Conservation (phyloP, 345 rosid species). For the Limnanthes douglasii region DNA sequence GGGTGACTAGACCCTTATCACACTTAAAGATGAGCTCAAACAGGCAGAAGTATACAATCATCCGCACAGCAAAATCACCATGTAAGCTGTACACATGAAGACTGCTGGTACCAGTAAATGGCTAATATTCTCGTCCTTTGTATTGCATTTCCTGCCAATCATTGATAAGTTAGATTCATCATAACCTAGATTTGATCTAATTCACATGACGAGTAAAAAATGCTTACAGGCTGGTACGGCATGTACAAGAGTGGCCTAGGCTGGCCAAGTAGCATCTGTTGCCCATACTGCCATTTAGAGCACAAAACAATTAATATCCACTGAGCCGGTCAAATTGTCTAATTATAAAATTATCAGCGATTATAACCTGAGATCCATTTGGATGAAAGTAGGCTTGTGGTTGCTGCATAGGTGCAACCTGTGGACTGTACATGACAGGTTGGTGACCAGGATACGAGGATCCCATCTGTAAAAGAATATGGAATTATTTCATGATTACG, state of each 20-base stretch:
- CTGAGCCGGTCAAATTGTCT: background rate
- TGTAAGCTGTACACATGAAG: constrained; percentile 10
- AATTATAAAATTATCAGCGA: background rate
- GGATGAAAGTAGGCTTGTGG: constrained; percentile 62
- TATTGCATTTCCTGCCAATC: constrained; percentile 49
- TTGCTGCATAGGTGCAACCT: constrained; percentile 35
- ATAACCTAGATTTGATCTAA: background rate
- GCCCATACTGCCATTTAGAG: constrained; percentile 39
- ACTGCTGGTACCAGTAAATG: constrained; percentile 2
- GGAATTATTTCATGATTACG: background rate
- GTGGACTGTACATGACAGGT: constrained; percentile 48
- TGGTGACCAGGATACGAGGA: constrained; percentile 52
- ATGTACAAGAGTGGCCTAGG: constrained; percentile 48
- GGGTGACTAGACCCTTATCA: constrained; percentile 1
- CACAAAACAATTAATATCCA: constrained; percentile 6
- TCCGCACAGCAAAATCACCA: constrained; percentile 2
- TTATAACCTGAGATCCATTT: constrained; percentile 14
- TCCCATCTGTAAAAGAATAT: constrained; percentile 34
- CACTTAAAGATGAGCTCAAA: too few species aligned
- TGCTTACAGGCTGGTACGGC: constrained; percentile 62
- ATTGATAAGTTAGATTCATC: background rate
- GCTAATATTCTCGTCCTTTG: constrained; percentile 45
- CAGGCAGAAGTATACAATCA: too few species aligned
- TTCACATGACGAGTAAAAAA: constrained; percentile 1
- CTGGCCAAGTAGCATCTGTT: constrained; percentile 48